These are phyloP conservation scores for Eleusine coracana DNA, from an alignment of 176 grass and related monocot species.

Conservation along the genomic window DNA sequence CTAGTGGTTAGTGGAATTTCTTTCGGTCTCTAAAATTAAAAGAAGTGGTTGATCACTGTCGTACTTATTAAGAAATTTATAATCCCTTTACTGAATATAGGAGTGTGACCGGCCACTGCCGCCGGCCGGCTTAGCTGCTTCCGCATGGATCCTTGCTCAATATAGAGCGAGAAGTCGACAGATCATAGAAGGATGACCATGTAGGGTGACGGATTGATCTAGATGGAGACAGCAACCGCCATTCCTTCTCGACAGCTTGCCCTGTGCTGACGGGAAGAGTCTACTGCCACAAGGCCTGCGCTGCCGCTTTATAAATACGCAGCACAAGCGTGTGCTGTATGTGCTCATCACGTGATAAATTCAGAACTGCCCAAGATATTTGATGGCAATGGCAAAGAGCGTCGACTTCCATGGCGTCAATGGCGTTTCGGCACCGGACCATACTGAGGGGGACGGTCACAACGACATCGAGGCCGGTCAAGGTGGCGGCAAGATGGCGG, in stretches of 20 bases:
- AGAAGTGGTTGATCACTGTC: background rate
- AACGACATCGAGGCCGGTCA: constrained; percentile 28
- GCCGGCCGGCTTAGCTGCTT: background rate
- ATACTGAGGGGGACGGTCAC: background rate
- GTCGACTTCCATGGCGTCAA: background rate
- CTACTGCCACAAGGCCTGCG: background rate
- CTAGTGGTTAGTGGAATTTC: background rate
- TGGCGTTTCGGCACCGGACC: no score
- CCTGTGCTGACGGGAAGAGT: background rate
- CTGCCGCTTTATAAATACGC: background rate
- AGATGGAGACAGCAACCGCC: background rate
- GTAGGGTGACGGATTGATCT: background rate
- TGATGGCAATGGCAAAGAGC: constrained; percentile 21
- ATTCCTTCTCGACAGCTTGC: background rate
- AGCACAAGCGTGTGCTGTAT: no score
- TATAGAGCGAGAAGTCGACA: background rate
- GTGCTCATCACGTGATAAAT: background rate
- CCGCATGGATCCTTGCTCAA: background rate
- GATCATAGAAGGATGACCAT: background rate
- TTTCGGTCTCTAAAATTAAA: background rate
- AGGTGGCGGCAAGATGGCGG: no score
- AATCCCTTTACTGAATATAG: background rate
- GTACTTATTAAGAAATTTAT: background rate
- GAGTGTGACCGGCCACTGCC: background rate
- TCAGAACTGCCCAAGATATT: background rate